phyloP scores from a whole-genome alignment of 805 yeast genomes.

The Sungouiozyma ichnusensis region DNA sequence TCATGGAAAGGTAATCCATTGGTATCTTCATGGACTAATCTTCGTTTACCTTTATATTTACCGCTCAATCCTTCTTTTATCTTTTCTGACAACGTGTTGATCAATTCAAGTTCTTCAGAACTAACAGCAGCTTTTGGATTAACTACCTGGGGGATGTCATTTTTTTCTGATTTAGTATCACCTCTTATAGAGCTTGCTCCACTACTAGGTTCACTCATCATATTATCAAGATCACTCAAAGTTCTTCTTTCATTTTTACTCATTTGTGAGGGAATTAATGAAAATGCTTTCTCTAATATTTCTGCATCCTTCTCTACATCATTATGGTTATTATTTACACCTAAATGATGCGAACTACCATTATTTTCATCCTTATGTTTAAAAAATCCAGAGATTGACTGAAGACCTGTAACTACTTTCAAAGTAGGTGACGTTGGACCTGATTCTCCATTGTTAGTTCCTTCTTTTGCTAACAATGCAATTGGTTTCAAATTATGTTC shows the following conservation, averaged over 20 bases:
- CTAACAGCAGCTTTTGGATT: slow-evolving; percentile 38
- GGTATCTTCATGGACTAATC: neutral
- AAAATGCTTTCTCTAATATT: slow-evolving; percentile 8
- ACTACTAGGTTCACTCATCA: neutral
- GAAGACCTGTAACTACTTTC: slow-evolving; percentile 5
- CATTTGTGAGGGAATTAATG: slow-evolving; percentile 7
- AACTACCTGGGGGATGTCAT: slow-evolving; percentile 12
- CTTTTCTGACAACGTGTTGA: slow-evolving; percentile 38
- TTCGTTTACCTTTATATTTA: neutral
- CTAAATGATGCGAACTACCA: slow-evolving; percentile 3
- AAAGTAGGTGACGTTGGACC: too few species aligned
- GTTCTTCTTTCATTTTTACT: slow-evolving; percentile 1
- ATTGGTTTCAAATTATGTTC: slow-evolving; percentile 21
- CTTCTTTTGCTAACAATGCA: slow-evolving; percentile 9
- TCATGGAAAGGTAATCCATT: slow-evolving; percentile 20
- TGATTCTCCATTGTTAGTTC: neutral
- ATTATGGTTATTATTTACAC: slow-evolving; percentile 3
- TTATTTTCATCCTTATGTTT: slow-evolving; percentile 11
- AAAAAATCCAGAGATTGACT: slow-evolving; percentile 18
- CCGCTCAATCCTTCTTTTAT: slow-evolving; percentile 32
- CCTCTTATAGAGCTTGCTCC: neutral
- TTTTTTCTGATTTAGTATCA: neutral
- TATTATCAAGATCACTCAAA: slow-evolving; percentile 1
- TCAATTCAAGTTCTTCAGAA: slow-evolving; percentile 38
- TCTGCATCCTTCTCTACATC: neutral